A percentile compares a stretch with the other conserved stretches of the same genome.
These are phyloP conservation scores for Leptomonas seymouri DNA, from an alignment of 208 protist species.

Conservation along the genomic window DNA sequence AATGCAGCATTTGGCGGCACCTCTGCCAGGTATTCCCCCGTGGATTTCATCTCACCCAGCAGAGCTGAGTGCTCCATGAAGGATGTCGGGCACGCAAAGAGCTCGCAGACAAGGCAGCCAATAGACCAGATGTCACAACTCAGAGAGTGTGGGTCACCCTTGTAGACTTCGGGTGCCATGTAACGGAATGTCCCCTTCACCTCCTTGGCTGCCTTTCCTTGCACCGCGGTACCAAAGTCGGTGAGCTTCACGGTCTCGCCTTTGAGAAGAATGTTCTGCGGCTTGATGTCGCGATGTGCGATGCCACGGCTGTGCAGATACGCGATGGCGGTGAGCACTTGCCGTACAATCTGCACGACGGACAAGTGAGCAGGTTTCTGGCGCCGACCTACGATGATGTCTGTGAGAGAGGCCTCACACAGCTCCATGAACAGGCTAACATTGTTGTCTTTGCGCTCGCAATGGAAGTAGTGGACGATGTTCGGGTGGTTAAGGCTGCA, in stretches of 20 bases:
- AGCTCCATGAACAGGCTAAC: conserved; percentile 94
- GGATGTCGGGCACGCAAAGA: conserved; percentile 73
- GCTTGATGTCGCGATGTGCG: conserved; percentile 98
- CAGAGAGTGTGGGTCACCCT: conserved; percentile 78
- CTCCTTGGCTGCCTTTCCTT: conserved; percentile 70
- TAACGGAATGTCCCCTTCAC: conserved; percentile 92
- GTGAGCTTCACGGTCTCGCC: conserved; percentile 95
- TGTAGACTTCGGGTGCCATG: conserved; percentile 94
- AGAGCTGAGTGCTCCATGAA: conserved; percentile 81
- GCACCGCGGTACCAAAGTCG: conserved; percentile 96
- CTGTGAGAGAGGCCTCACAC: conserved; percentile 83
- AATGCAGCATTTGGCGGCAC: conserved; percentile 62
- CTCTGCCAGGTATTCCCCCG: conserved; percentile 51
- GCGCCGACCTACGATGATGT: conserved; percentile 67
- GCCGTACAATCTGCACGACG: conserved; percentile 87
- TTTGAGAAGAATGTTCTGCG: conserved; percentile 96
- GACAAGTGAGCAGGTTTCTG: conserved; percentile 64
- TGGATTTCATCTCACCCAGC: conserved; percentile 66
- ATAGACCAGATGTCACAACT: conserved; percentile 93
- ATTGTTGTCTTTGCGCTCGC: conserved; percentile 84
- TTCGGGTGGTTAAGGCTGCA: conserved; percentile 92
- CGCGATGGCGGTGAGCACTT: conserved; percentile 95
- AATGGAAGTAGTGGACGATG: conserved; percentile 94
- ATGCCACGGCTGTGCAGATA: conserved; percentile 97
- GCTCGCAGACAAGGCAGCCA: conserved; percentile 90